Evolutionary conservation across 306 rosid species (phyloP), one percentile per base, ranked within the genome.

Genomic region (Pachyrhizus erosus): DNA sequence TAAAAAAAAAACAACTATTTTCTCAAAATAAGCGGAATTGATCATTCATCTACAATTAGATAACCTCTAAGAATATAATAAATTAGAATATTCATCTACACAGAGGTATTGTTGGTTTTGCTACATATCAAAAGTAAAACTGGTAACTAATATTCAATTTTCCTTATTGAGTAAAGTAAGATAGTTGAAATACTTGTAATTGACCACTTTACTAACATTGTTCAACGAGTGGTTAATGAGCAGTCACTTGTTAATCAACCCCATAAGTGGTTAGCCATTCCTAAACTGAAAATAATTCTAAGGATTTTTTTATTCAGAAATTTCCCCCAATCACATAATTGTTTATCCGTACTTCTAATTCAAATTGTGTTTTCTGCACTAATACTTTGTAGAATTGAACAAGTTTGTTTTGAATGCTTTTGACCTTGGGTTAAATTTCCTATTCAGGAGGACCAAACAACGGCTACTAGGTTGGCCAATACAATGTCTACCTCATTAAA

Each of bases 401-500:
- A 79, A 21, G 70, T 34, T 18, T 62, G 65, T 48, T 46, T 74
- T 79, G 75, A 69, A 73, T 33, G 21, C 73, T 46, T 82, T 78
- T 70, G 43, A 81, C 76, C 68, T 61, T 20, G 23, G 20, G 81
- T 43, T 73, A 48, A 84, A 71, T 86, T 87, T 74, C 57, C 70
- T 60, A 68, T 86, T 77, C 85, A 93, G 99, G 97, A 91, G 77
- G 98, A 93, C 86, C 92, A 83, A 61, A 88, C 85, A 78, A 85
- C 77, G 87, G 94, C 99, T 68, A 76, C 91, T 84, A 89, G 86
- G 23, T 86, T 93, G 89, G 86, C 96, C 39, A 88, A 79, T 70
- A 86, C 91, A 23, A 90, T 93, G 93, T 90, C 37, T 77, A 89
- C 86, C 86, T 90, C 96, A 42, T 86, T 95, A 62, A 95, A 95